Percentiles rank a stretch among this genome's conserved stretches.
Evolutionary conservation across 176 grass and related monocot species (phyloP).

Genomic region (Alloteropsis semialata): DNA sequence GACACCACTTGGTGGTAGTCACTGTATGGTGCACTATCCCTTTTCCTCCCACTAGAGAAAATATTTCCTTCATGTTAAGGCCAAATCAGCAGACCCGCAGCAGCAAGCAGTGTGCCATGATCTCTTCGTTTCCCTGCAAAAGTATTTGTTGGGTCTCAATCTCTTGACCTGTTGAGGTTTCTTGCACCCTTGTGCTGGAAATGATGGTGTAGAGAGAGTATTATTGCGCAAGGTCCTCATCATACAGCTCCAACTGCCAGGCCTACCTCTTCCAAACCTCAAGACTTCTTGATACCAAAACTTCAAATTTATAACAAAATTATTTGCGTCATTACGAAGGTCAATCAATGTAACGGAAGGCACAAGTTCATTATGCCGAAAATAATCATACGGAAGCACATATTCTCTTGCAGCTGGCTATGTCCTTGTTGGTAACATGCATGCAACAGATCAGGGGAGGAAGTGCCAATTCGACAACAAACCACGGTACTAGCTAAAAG

Average conservation of each 20-base stretch:
- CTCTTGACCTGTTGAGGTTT: neutral
- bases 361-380: neutral
- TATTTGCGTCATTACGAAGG: neutral
- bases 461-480: constrained; percentile 3
- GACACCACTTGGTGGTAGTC: constrained; percentile 41
- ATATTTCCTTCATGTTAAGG: neutral
- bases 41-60: constrained; percentile 41
- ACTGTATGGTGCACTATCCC: constrained; percentile 32
- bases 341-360: constrained; percentile 6
- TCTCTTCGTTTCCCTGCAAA: neutral
- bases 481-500: neutral
- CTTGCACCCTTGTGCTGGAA: neutral
- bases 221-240: constrained; percentile 7
- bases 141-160: neutral
- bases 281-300: neutral
- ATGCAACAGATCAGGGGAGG: constrained; percentile 7
- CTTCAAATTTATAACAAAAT: neutral
- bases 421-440: constrained; percentile 4
- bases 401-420: neutral
- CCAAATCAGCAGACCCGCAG: constrained; percentile 9
- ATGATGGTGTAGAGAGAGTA: neutral
- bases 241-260: neutral
- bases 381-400: neutral
- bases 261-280: constrained; percentile 4
- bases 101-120: neutral